phyloP scores from a whole-genome alignment of 1,284 basidiomycete species.

The Ustilago curta region DNA sequence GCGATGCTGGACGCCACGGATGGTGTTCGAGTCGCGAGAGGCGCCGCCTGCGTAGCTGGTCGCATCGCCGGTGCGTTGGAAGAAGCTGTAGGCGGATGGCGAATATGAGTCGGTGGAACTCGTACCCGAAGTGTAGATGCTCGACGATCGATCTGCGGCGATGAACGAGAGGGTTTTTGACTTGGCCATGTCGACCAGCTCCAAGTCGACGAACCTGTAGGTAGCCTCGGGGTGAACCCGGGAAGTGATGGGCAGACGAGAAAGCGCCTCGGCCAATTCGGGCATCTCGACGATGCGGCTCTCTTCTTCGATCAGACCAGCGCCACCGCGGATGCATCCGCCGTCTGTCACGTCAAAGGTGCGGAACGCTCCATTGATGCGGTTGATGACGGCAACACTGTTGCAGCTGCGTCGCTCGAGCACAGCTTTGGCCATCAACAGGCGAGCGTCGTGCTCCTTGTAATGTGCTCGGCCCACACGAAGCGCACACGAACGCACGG shows the following conservation, averaged over 20 bases:
- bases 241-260: slow-evolving; percentile 18
- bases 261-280: slow-evolving; percentile 70
- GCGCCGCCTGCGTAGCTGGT: not conserved
- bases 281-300: slow-evolving; percentile 70
- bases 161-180: slow-evolving; percentile 14
- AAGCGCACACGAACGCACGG: slow-evolving; percentile 72
- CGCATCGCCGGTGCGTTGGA: slow-evolving; percentile 13
- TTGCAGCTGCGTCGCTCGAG: slow-evolving; percentile 74
- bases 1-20: not conserved
- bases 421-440: slow-evolving; percentile 73
- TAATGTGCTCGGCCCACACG: slow-evolving; percentile 80
- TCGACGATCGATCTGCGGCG: slow-evolving; percentile 1
- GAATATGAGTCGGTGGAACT: slow-evolving; percentile 33
- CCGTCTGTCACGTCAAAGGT: slow-evolving; percentile 76
- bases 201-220: slow-evolving; percentile 24
- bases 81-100: slow-evolving; percentile 21
- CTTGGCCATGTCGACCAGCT: slow-evolving; percentile 34
- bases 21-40: slow-evolving; percentile 18
- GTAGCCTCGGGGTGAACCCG: slow-evolving; percentile 16
- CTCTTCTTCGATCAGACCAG: slow-evolving; percentile 73
- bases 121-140: slow-evolving; percentile 10
- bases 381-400: slow-evolving; percentile 79
- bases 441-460: slow-evolving; percentile 78
- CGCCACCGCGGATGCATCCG: slow-evolving; percentile 76
- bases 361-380: slow-evolving; percentile 76